Conservation (phyloP, 441 rosid species). For the Sinapis alba region DNA sequence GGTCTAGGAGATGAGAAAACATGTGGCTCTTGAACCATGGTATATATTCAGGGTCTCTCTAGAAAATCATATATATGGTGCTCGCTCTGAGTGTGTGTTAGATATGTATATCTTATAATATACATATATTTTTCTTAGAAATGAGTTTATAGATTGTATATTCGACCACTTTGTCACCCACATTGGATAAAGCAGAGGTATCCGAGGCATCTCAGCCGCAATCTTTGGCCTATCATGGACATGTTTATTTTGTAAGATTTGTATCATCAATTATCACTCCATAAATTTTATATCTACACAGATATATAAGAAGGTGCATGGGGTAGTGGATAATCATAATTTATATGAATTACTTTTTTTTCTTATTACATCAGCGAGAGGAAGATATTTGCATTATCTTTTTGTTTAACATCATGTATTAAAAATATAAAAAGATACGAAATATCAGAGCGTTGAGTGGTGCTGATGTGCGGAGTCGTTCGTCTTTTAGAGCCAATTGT, state of each 20-base stretch:
- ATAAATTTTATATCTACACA: conserved; percentile 10
- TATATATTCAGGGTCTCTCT: background rate
- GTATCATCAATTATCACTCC: conserved; percentile 37
- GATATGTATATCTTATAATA: background rate
- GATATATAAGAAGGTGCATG: conserved; percentile 28
- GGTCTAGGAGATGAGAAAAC: background rate
- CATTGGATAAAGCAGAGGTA: conserved; percentile 23
- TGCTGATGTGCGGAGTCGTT: conserved; percentile 42
- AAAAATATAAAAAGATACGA: conserved; percentile 26
- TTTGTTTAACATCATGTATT: conserved; percentile 27
- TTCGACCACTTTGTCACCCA: conserved; percentile 16
- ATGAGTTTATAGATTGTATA: conserved; percentile 13
- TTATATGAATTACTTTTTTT: conserved; percentile 23
- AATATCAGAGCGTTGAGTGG: conserved; percentile 36
- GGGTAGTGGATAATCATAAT: conserved; percentile 58
- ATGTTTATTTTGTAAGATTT: conserved; percentile 18
- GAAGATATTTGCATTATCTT: conserved; percentile 25
- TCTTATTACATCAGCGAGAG: conserved; percentile 52
- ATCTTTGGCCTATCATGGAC: conserved; percentile 25
- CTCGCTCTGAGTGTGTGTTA: background rate
- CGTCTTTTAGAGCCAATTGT: background rate
- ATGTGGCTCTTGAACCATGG: background rate
- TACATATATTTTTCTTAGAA: background rate
- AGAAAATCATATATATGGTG: background rate
- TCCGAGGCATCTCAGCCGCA: conserved; percentile 33